A percentile compares a stretch with the other conserved stretches of the same genome.
These are phyloP conservation scores for Cerioporus squamosus DNA, from an alignment of 1,284 basidiomycete species.

Conservation along the genomic window DNA sequence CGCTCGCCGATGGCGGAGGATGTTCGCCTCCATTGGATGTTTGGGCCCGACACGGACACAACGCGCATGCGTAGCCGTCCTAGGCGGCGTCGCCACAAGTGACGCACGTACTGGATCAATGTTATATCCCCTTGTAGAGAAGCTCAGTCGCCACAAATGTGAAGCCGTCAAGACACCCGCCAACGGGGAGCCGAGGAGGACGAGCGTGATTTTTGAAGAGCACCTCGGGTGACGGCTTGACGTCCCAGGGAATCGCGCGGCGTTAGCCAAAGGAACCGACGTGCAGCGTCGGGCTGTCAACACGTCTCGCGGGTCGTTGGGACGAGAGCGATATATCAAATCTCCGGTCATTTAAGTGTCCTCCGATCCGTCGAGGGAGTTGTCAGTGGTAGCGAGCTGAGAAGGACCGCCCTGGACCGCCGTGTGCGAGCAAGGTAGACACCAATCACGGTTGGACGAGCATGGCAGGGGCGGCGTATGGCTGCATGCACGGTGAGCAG, in stretches of 20 bases:
- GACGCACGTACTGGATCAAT: constrained; percentile 12
- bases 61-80: background rate
- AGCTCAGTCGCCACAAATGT: background rate
- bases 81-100: constrained; percentile 2
- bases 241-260: constrained; percentile 6
- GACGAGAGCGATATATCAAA: background rate
- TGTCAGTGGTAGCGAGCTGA: background rate
- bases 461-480: background rate
- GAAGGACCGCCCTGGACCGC: background rate
- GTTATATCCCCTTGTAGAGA: constrained; percentile 11
- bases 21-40: too few species aligned
- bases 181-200: background rate
- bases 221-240: constrained; percentile 4
- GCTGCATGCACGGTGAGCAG: too few species aligned
- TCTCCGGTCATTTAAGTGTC: background rate
- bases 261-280: constrained; percentile 2
- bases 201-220: background rate
- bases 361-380: too few species aligned
- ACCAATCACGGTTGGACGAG: background rate
- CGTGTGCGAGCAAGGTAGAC: background rate
- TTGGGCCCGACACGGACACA: background rate
- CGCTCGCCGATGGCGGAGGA: too few species aligned
- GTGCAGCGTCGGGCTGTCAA: background rate
- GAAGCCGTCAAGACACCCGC: background rate
- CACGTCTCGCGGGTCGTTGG: background rate